Base-by-base conservation (phyloP, 768 basidiomycete species). In the Boletus rubropictus region DNA sequence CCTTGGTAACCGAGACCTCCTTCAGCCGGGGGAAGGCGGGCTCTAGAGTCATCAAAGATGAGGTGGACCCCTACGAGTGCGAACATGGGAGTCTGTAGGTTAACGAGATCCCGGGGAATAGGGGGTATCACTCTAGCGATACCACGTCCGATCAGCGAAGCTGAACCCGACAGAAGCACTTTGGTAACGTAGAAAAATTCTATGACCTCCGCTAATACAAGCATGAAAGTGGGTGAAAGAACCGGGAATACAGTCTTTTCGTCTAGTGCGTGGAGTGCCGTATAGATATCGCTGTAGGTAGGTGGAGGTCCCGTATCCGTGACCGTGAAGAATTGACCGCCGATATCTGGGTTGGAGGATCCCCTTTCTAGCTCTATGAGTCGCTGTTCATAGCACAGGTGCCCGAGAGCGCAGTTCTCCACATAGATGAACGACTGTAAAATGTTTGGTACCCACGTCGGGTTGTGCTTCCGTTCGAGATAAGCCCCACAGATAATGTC, bases 401-500 rank as follows among this genome's bases (percentile, higher is more conserved):
- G 87, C 0, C 85, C 81, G 1, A 80, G 67, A 0, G 81, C 80
- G 55, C 79, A 82, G 56, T 89, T 89, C 66, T 89, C 87, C 50
- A 88, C 86, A 53, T 86, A 86, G 56, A 70, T 66, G 62, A 82
- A 84, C 7, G 81, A 82, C 53, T 82, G 79, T 29, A 86, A 55
- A 46, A 77, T 73, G 48, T 73, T 71, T 4, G 58, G 50, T 27
- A 79, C 70, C 86, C 86, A 89, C 0, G 79, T 77, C 2, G 80
- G 81, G 57, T 82, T 86, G 41, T 67, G 60, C 57, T 74, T 67
- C 37, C 82, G 76, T 3, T 74, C 67, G 35, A 89, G 75, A 60
- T 82, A 85, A 17, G 79, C 75, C 3, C 77, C 84, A 42, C 77
- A 79, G 10, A 85, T 58, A 56, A 84, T 74, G 60, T 89, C 87